Percentiles rank a stretch among this genome's conserved stretches.
Evolutionary conservation across 2,329 filamentous ascomycete species (phyloP).

Genomic region (Cercospora zeae-maydis): DNA sequence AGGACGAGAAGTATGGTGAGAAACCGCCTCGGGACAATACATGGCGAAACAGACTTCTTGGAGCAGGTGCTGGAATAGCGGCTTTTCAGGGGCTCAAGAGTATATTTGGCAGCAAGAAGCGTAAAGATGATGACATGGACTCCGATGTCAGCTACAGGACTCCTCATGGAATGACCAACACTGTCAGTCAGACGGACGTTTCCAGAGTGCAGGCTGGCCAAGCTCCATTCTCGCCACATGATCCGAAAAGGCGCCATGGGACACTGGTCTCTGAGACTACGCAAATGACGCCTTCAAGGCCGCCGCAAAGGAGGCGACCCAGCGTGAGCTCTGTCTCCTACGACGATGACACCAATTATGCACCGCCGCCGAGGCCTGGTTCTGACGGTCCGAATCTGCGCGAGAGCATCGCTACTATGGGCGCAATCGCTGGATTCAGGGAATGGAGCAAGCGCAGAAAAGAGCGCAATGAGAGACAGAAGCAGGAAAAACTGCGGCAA

Average conservation of each 20-base stretch:
- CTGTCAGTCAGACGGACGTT: conserved; percentile 47
- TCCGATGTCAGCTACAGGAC: conserved; percentile 45
- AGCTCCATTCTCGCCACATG: conserved; percentile 47
- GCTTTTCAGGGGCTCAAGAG: conserved; percentile 42
- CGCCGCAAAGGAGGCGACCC: conserved; percentile 39
- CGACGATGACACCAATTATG: conserved; percentile 32
- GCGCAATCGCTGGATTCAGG: conserved; percentile 34
- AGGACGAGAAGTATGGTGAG: conserved; percentile 41
- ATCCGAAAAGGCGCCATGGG: conserved; percentile 19
- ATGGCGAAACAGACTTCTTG: conserved; percentile 47
- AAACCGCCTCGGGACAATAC: conserved; percentile 27
- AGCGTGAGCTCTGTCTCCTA: conserved; percentile 42
- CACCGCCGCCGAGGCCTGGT: conserved; percentile 18
- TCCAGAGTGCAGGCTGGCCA: conserved; percentile 54
- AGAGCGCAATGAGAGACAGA: conserved; percentile 58
- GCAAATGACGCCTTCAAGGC: conserved; percentile 39
- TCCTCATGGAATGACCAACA: conserved; percentile 44
- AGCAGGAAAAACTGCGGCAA: conserved; percentile 53
- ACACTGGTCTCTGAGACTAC: conserved; percentile 20
- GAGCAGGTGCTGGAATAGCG: conserved; percentile 46
- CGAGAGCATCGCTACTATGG: conserved; percentile 48
- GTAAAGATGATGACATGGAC: conserved; percentile 52
- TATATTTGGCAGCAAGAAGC: conserved; percentile 55
- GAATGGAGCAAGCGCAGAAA: conserved; percentile 49
- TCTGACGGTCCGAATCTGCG: conserved; percentile 38